Conservation (phyloP, 768 basidiomycete genomes). For the Kwoniella sp. region DNA sequence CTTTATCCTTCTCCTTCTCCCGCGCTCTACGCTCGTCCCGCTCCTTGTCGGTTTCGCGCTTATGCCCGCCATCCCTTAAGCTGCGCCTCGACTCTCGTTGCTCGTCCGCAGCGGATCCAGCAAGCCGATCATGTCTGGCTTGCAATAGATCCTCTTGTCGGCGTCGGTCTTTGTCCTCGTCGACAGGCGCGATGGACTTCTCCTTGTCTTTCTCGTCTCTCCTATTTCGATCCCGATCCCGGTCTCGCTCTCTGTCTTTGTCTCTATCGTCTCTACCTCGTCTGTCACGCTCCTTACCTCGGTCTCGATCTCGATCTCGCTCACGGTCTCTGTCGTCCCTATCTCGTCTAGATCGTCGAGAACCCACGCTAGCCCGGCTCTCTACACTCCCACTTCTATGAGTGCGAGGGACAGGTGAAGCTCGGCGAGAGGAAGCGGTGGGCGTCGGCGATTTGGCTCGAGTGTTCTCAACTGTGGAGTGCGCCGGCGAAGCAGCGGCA, state of each 20-base stretch:
- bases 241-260: constrained; percentile 1
- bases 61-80: constrained; percentile 23
- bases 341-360: constrained; percentile 25
- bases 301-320: constrained; percentile 25
- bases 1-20: constrained; percentile 28
- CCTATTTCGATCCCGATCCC: constrained; percentile 20
- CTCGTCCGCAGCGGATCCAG: constrained; percentile 1
- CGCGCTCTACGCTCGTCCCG: constrained; percentile 24
- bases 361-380: constrained; percentile 33
- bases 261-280: constrained; percentile 14
- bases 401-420: constrained; percentile 21
- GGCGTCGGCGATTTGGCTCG: constrained; percentile 20
- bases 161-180: constrained; percentile 26
- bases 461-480: constrained; percentile 12
- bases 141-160: constrained; percentile 35
- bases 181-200: background rate
- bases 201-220: background rate
- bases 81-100: constrained; percentile 21
- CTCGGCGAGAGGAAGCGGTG: constrained; percentile 14
- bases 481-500: constrained; percentile 5
- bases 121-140: constrained; percentile 31
- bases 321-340: constrained; percentile 26
- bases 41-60: constrained; percentile 27
- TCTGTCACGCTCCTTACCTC: constrained; percentile 20
- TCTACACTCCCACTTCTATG: constrained; percentile 39